These are phyloP conservation scores for Adansonia grandidieri DNA, from an alignment of 441 rosid genomes.

Conservation along the genomic window DNA sequence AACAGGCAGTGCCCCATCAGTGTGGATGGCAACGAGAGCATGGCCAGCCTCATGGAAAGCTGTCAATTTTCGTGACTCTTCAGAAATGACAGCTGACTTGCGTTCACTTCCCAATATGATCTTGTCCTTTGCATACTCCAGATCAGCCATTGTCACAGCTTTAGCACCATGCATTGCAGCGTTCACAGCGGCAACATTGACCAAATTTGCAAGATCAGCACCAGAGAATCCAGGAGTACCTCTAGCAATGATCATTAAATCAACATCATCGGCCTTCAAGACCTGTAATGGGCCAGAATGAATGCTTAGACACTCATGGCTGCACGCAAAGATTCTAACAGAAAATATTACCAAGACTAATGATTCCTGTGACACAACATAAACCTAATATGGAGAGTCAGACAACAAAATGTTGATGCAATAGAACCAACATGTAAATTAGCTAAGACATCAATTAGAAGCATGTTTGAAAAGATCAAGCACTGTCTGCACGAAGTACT, in stretches of 20 bases:
- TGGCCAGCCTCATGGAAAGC: constrained; percentile 98
- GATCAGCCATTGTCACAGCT: constrained; percentile 83
- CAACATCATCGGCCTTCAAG: constrained; percentile 86
- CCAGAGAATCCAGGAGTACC: constrained; percentile 98
- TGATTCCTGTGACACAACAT: background rate
- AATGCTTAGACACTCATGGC: background rate
- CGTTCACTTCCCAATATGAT: constrained; percentile 98
- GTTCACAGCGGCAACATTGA: constrained; percentile 87
- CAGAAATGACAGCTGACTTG: constrained; percentile 89
- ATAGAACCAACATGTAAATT: background rate
- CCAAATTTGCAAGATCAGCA: constrained; percentile 90
- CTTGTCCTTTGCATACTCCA: constrained; percentile 91
- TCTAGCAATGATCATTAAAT: constrained; percentile 89
- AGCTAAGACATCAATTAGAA: background rate
- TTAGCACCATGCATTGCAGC: constrained; percentile 97
- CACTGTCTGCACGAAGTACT: background rate
- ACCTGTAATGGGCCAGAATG: constrained; percentile 50
- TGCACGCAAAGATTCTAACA: background rate
- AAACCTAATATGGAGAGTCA: background rate
- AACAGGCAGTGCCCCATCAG: constrained; percentile 93
- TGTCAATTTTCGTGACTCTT: constrained; percentile 71
- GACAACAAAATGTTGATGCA: background rate
- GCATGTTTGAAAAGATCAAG: background rate
- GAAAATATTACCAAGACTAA: background rate
- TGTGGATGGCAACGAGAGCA: constrained; percentile 89